Evolutionary conservation across 495 filamentous ascomycete genomes (phyloP), one percentile per base, ranked within the genome.

Genomic region (Apiosordaria backusii): DNA sequence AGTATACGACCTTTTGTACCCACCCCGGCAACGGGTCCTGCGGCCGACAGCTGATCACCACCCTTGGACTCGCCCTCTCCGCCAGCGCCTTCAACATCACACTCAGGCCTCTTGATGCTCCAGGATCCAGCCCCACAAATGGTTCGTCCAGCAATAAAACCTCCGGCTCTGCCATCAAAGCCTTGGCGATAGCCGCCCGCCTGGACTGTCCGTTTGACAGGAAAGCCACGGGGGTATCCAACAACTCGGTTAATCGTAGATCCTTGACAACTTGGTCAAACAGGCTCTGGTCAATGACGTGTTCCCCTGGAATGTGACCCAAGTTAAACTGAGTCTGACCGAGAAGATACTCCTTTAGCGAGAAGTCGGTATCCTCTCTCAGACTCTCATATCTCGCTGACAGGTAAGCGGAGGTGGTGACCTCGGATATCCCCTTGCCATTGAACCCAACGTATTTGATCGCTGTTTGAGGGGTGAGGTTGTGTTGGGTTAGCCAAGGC

Each of bases 61-160:
- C 77, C 40, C 91, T 84, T 4, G 92, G 91, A 19, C 84, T 83
- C 60, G 78, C 82, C 60, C 83, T 84, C 65, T 84, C 77, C 2
- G 90, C 89, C 21, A 98, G 70, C 0, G 79, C 74, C 67, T 85
- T 77, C 7, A 97, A 82, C 50, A 97, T 79, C 2, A 79, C 78
- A 22, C 90, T 93, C 70, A 98, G 75, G 13, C 83, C 83, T 29
- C 80, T 79, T 10, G 89, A 82, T 2, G 92, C 93, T 22, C 87
- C 85, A 23, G 95, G 95, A 74, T 99, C 95, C 40, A 99, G 80
- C 9, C 95, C 95, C 91, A 99, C 97, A 74, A 99, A 97, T 16
- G 95, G 93, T 71, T 97, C 95, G 78, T 99, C 95, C 13, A 98
- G 81, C 45, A 97, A 81, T 27, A 99, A 70, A 13, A 97, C 80